A percentile compares a stretch with the other conserved stretches of the same genome.
These are phyloP conservation scores for Pseudocercospora fijiensis DNA, from an alignment of 2,329 filamentous ascomycete species.

Conservation along the genomic window DNA sequence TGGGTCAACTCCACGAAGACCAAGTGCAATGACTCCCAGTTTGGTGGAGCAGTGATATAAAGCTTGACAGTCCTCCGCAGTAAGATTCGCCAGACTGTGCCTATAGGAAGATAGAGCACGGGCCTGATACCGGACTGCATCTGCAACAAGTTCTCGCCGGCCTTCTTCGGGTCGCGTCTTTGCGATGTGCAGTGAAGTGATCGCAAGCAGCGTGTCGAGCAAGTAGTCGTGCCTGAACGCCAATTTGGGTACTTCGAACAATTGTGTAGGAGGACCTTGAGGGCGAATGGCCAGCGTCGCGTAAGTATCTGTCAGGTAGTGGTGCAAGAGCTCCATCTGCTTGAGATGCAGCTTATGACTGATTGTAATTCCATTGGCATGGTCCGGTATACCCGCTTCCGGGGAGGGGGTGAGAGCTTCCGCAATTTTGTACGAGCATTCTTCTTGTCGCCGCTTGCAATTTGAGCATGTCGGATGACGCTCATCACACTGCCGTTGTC, in stretches of 20 bases:
- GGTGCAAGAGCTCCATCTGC: conserved; percentile 30
- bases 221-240: conserved; percentile 25
- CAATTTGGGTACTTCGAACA: conserved; percentile 23
- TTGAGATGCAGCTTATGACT: conserved; percentile 17
- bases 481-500: conserved; percentile 21
- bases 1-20: conserved; percentile 20
- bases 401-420: conserved; percentile 14
- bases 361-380: conserved; percentile 7
- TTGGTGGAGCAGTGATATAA: conserved; percentile 24
- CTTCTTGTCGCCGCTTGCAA: conserved; percentile 26
- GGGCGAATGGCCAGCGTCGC: conserved; percentile 15
- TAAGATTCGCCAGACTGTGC: conserved; percentile 16
- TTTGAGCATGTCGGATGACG: conserved; percentile 23
- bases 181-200: conserved; percentile 28
- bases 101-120: conserved; percentile 22
- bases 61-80: conserved; percentile 19
- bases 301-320: conserved; percentile 25
- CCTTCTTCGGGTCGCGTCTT: conserved; percentile 18
- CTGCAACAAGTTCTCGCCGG: conserved; percentile 12
- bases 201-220: conserved; percentile 27
- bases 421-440: conserved; percentile 26
- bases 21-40: conserved; percentile 23
- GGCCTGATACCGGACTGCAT: conserved; percentile 24
- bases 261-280: conserved; percentile 10
- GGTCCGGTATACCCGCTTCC: conserved; percentile 13